Percentiles rank a stretch among this genome's conserved stretches.
phyloP scores from a whole-genome alignment of 1,284 basidiomycete species.

The Microbotryum silenes-acaulis region DNA sequence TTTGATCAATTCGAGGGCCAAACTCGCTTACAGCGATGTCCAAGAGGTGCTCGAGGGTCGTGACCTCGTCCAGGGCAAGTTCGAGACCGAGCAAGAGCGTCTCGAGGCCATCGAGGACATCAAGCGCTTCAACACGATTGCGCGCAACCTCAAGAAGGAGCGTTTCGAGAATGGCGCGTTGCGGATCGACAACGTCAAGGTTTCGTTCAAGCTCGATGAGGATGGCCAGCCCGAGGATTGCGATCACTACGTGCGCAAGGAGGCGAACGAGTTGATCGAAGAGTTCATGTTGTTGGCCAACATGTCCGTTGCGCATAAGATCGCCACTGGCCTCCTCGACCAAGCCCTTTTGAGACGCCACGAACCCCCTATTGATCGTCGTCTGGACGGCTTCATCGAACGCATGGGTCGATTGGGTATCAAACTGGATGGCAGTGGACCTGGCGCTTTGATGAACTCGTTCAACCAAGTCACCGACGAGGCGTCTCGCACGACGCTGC shows the following conservation, averaged over 20 bases:
- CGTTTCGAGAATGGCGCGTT: conserved; percentile 78
- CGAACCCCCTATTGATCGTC: conserved; percentile 82
- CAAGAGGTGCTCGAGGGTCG: conserved; percentile 74
- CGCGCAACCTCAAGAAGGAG: conserved; percentile 39
- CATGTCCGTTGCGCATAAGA: conserved; percentile 78
- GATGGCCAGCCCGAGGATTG: conserved; percentile 77
- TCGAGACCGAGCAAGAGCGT: conserved; percentile 52
- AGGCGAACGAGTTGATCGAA: conserved; percentile 77
- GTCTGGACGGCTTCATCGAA: conserved; percentile 66
- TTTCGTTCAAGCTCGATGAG: conserved; percentile 75
- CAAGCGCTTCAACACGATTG: conserved; percentile 58
- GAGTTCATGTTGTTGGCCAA: conserved; percentile 97
- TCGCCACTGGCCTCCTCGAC: conserved; percentile 88
- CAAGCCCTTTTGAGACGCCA: conserved; percentile 90
- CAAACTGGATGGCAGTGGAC: conserved; percentile 68
- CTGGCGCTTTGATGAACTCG: conserved; percentile 75
- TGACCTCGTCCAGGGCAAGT: conserved; percentile 48
- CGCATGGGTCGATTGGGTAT: conserved; percentile 77
- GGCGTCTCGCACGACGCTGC: conserved; percentile 51
- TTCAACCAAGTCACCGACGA: conserved; percentile 66
- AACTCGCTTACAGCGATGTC: conserved; percentile 73
- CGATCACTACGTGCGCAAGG: conserved; percentile 53
- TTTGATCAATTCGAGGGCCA: conserved; percentile 79
- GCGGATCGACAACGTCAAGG: conserved; percentile 59
- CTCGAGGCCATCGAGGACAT: conserved; percentile 67